Base-by-base conservation (phyloP, 805 yeast genomes). In the Saccharomycopsis microspora region DNA sequence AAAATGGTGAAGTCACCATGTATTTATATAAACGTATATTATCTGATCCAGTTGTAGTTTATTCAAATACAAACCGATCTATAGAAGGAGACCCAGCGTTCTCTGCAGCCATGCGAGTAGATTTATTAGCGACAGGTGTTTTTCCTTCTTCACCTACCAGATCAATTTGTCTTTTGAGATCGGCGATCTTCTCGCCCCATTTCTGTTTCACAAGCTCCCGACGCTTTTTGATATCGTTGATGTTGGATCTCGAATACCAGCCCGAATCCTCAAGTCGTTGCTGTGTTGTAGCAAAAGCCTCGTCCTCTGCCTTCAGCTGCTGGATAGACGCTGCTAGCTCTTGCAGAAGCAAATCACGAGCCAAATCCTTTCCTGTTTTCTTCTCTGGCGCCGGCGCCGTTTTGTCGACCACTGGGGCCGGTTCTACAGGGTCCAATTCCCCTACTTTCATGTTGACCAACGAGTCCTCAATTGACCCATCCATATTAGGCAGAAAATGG, bases 161-260 rank as follows among this genome's bases (percentile, higher is more conserved):
- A 35, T 43, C 47, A 33, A 48, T 35, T 39, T 47, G 34, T 32
- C 36, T n/a, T 36, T 49, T 43, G 33, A 51, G 28, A n/a, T 32
- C 28, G 27, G 32, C 34, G 27, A 47, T 31, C 31, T 47, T 47
- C 29, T 44, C 35, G 29, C 31, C 35, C 53, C 55, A 49, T 31
- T 29, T 44, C 28, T 41, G 30, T 5, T 39, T 44, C 4, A 32
- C 38, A 9, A 46, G 10, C 6, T 42, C 41, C 32, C 46, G 41
- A 5, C 48, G 44, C 36, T 42, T 37, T 37, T 43, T 35, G 30
- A 52, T 52, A 30, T 49, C 51, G 29, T 47, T 34, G n/a, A 52
- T 47, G 32, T 52, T 47, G 5, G 48, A 42, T 39, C 42, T 47
- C 3, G 53, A 43, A 33, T 52, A 52, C 55, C 55, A 52, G 3